Base-by-base conservation (phyloP, 306 rosid species). In the Potentilla sterilis region DNA sequence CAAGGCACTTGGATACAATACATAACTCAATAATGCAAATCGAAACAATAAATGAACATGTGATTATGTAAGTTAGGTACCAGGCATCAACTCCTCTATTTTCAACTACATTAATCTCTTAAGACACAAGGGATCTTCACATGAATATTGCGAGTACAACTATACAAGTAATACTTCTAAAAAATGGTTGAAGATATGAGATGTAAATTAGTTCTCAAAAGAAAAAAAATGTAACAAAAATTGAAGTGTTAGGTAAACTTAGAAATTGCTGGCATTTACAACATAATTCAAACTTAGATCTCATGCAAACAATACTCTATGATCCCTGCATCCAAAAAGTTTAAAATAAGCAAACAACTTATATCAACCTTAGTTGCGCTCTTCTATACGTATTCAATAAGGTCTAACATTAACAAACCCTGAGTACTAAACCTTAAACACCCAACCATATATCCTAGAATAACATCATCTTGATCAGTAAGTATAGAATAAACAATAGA, bases 11-110 rank as follows among this genome's bases (percentile, higher is more conserved):
- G 14, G 0, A 57, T 12, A 52, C 49, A 3, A 65, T 40, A 65
- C 16, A 3, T 38, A 9, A 40, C 70, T 19, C 70, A 40, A 66
- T 66, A 19, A 66, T 66, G 47, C 21, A 66, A 15, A 21, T 66
- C 24, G 18, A 72, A 22, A 57, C 67, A 55, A 55, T 37, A 38
- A 52, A 71, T 52, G 64, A 71, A n/a, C 65, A 37, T n/a, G 28
- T 52, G 5, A 35, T 3, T 0, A 15, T 15, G n/a, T 59, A 43
- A 42, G 55, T 22, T 41, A 4, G 42, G 66, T 57, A 13, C 37
- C 21, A 0, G 11, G 48, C 37, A 37, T 51, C 8, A 35, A 11
- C 3, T 16, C 42, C 13, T 34, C 10, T 63, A n/a, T 35, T 34
- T 63, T 63, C 68, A 63, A 32, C 67, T 21, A 9, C 32, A 55